Evolutionary conservation across 2,329 filamentous ascomycete species (phyloP).

Genomic region (Microcera coccophila): DNA sequence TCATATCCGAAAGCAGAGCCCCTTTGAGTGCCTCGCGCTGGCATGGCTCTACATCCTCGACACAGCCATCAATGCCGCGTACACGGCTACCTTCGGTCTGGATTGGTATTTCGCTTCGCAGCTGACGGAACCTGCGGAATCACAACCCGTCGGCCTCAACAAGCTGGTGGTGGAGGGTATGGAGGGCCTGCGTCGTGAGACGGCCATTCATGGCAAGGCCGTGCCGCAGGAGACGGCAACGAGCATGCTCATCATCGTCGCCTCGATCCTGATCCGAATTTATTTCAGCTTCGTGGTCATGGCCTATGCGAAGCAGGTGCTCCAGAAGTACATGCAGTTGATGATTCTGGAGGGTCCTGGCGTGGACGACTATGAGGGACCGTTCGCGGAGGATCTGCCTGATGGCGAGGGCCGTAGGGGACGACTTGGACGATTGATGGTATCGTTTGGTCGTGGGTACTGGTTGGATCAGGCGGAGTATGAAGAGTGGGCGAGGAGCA

Average conservation of each 20-base stretch:
- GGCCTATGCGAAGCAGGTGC: constrained; percentile 72
- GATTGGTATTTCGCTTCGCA: constrained; percentile 77
- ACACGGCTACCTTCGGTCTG: constrained; percentile 76
- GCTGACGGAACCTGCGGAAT: constrained; percentile 37
- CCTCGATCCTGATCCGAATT: constrained; percentile 69
- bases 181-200: constrained; percentile 32
- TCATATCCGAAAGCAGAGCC: constrained; percentile 73
- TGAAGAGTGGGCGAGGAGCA: constrained; percentile 64
- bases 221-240: constrained; percentile 60
- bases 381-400: constrained; percentile 64
- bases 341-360: constrained; percentile 47
- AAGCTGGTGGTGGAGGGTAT: constrained; percentile 32
- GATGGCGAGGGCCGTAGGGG: constrained; percentile 78
- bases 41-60: constrained; percentile 85
- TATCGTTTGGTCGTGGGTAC: constrained; percentile 68
- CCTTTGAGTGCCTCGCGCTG: constrained; percentile 74
- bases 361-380: constrained; percentile 54
- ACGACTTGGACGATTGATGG: constrained; percentile 72
- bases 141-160: constrained; percentile 21
- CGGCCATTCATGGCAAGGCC: constrained; percentile 32
- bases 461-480: constrained; percentile 71
- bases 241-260: constrained; percentile 71
- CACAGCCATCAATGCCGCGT: constrained; percentile 74
- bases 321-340: constrained; percentile 59
- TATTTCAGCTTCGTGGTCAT: constrained; percentile 85